phyloP scores from a whole-genome alignment of 805 yeast genomes.

The Wickerhamomyces subpelliculosus region DNA sequence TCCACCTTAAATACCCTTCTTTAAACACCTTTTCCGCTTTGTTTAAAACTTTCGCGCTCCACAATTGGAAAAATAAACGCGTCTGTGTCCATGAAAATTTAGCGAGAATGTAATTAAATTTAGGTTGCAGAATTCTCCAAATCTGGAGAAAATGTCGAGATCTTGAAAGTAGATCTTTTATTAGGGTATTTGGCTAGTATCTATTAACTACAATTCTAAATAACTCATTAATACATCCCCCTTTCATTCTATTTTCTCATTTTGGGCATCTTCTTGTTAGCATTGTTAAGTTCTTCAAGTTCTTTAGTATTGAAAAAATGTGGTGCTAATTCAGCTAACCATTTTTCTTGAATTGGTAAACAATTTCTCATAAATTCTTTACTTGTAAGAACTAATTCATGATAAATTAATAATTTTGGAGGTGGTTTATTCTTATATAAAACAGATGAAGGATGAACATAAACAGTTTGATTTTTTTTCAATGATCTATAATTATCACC shows the following conservation, averaged over 20 bases:
- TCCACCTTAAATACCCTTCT: too few species aligned
- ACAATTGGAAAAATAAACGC: too few species aligned
- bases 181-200: too few species aligned
- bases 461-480: conserved; percentile 64
- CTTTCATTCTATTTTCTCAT: conserved; percentile 5
- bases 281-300: conserved; percentile 13
- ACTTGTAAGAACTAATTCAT: conserved; percentile 77
- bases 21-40: too few species aligned
- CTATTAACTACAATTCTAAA: not conserved
- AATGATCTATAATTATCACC: conserved; percentile 60
- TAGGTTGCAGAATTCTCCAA: too few species aligned
- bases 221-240: too few species aligned
- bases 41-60: too few species aligned
- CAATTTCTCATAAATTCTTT: conserved; percentile 86
- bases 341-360: conserved; percentile 61
- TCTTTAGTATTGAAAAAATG: conserved; percentile 28
- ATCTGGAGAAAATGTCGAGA: too few species aligned
- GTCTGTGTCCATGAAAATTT: too few species aligned
- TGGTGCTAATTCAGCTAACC: conserved; percentile 74
- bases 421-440: conserved; percentile 62
- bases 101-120: too few species aligned
- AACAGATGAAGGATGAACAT: conserved; percentile 81
- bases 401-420: conserved; percentile 67
- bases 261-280: conserved; percentile 14
- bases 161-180: too few species aligned